Evolutionary conservation across 1,284 basidiomycete genomes (phyloP).

Genomic region (Leccinum griseonigrum): DNA sequence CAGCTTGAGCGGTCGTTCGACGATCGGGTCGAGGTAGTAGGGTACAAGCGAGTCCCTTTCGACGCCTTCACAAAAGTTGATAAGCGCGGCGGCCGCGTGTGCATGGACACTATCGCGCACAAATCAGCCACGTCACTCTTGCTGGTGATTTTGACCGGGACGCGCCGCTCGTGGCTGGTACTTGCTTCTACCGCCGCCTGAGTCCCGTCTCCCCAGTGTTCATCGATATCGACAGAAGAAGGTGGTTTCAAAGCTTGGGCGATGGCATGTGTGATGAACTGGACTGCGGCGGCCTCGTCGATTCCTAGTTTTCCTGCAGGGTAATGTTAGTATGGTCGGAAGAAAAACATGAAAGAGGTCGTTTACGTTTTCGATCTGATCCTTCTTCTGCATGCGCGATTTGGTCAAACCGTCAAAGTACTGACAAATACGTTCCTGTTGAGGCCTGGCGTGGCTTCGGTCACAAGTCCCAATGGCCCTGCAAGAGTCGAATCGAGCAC

Average conservation of each 20-base stretch:
- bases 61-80: constrained; percentile 86
- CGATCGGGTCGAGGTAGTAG: constrained; percentile 75
- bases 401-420: constrained; percentile 85
- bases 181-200: constrained; percentile 6
- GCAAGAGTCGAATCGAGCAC: no score
- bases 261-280: constrained; percentile 85
- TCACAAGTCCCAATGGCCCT: no score
- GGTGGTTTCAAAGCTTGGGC: no score
- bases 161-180: constrained; percentile 27
- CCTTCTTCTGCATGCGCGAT: constrained; percentile 73
- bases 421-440: constrained; percentile 34
- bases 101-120: constrained; percentile 62
- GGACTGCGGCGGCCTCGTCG: constrained; percentile 73
- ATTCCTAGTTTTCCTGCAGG: constrained; percentile 33
- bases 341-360: no score
- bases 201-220: no score
- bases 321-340: no score
- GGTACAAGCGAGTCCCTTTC: constrained; percentile 68
- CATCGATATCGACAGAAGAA: constrained; percentile 25
- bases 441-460: no score
- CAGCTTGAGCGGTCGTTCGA: constrained; percentile 66
- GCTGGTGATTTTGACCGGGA: constrained; percentile 56
- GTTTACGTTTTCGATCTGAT: constrained; percentile 52
- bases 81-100: constrained; percentile 82
- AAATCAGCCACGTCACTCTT: constrained; percentile 40